These are phyloP conservation scores for Trichoderma parareesei DNA, from an alignment of 495 filamentous ascomycete species.

Conservation along the genomic window DNA sequence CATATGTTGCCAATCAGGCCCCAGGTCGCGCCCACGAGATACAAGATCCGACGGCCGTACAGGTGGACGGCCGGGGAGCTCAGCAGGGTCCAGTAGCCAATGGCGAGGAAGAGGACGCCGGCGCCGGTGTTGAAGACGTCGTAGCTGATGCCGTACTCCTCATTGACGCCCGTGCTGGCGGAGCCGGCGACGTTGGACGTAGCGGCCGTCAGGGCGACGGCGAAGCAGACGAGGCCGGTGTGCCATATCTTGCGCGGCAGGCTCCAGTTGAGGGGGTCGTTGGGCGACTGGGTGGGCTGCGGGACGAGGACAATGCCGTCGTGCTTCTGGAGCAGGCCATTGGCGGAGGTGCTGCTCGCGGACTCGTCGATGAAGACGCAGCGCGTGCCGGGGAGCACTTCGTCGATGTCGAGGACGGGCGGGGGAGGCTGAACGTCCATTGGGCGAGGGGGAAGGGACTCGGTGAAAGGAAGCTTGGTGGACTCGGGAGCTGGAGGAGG, in stretches of 20 bases:
- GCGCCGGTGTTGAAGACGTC: conserved; percentile 7
- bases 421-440: conserved; percentile 1
- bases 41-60: not conserved
- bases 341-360: not conserved
- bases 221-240: not conserved
- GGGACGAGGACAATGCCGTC: conserved; percentile 5
- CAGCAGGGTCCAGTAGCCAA: not conserved
- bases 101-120: not conserved
- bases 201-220: not conserved
- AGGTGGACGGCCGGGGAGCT: not conserved
- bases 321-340: conserved; percentile 1
- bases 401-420: not conserved
- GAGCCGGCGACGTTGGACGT: conserved; percentile 1
- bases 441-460: not conserved
- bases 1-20: conserved; percentile 1
- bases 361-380: conserved; percentile 8
- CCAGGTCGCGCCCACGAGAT: not conserved
- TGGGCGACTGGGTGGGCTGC: conserved; percentile 7
- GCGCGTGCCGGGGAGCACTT: conserved; percentile 7
- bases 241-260: conserved; percentile 2
- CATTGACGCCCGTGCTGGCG: conserved; percentile 3
- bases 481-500: not conserved
- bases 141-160: conserved; percentile 7
- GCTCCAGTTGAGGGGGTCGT: conserved; percentile 4
- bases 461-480: not conserved